phyloP scores from a whole-genome alignment of 148 eudicot species.

The Bassia scoparia region DNA sequence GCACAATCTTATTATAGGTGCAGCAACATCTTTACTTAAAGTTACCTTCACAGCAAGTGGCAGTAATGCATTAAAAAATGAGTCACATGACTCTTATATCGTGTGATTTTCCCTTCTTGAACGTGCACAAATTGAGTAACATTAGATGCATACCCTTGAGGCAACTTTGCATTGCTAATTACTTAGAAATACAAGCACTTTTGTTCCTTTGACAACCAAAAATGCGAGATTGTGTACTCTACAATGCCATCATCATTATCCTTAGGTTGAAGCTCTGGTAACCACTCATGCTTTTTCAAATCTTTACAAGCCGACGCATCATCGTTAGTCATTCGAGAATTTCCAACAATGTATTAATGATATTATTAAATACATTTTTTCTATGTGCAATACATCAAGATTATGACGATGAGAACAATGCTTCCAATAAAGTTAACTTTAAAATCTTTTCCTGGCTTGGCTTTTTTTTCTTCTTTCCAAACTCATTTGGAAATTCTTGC shows the following conservation, averaged over 20 bases:
- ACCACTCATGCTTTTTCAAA: background rate
- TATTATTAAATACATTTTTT: slow-evolving; percentile 3
- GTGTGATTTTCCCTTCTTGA: too few species aligned
- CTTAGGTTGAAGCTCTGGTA: background rate
- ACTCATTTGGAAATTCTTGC: background rate
- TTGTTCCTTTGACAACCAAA: too few species aligned
- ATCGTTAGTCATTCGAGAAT: slow-evolving; percentile 11
- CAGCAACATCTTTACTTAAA: too few species aligned
- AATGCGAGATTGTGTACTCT: too few species aligned
- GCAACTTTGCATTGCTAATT: too few species aligned
- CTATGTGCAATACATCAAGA: background rate
- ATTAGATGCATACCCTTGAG: too few species aligned
- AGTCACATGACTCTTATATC: too few species aligned
- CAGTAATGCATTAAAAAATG: too few species aligned
- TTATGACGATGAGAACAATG: background rate
- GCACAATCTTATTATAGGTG: too few species aligned
- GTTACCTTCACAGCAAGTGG: too few species aligned
- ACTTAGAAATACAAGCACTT: too few species aligned
- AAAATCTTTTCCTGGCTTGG: background rate
- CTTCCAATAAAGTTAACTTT: slow-evolving; percentile 3
- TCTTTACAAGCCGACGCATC: slow-evolving; percentile 6
- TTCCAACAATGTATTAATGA: background rate
- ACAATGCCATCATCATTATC: background rate
- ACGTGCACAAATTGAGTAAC: too few species aligned
- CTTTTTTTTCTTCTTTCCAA: background rate